phyloP scores from a whole-genome alignment of 108 stramenopile species.

The Fistulifera pelliculosa region DNA sequence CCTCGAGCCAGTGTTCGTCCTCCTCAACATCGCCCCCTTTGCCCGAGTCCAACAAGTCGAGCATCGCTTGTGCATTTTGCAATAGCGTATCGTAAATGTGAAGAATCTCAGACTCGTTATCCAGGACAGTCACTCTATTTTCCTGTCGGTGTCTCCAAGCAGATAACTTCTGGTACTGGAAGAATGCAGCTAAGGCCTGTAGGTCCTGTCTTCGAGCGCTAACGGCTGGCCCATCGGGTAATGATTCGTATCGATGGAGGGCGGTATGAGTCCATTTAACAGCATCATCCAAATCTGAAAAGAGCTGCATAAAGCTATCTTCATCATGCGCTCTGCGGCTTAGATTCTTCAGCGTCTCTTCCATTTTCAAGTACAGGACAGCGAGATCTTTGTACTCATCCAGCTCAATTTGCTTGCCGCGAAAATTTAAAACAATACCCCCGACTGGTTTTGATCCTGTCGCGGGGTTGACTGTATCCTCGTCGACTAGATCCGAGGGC shows the following conservation, averaged over 20 bases:
- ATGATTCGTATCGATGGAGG: constrained; percentile 30
- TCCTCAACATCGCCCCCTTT: constrained; percentile 22
- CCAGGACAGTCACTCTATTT: constrained; percentile 29
- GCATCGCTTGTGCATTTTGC: constrained; percentile 60
- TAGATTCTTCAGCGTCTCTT: constrained; percentile 4
- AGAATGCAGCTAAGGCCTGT: constrained; percentile 44
- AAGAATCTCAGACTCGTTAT: constrained; percentile 37
- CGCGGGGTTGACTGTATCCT: neutral
- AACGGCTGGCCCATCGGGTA: constrained; percentile 49
- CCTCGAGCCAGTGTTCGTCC: constrained; percentile 66
- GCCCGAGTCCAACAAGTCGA: constrained; percentile 17
- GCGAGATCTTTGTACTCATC: constrained; percentile 36
- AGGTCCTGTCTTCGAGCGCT: constrained; percentile 58
- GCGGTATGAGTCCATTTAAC: constrained; percentile 33
- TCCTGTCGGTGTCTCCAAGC: constrained; percentile 44
- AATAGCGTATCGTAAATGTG: constrained; percentile 73
- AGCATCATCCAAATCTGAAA: constrained; percentile 70
- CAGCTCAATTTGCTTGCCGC: constrained; percentile 42
- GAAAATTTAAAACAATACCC: constrained; percentile 37
- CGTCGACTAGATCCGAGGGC: constrained; percentile 10
- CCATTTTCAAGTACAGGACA: constrained; percentile 30
- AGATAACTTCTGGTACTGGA: constrained; percentile 54
- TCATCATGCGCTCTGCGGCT: constrained; percentile 6
- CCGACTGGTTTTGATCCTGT: neutral
- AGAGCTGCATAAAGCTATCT: constrained; percentile 42